phyloP scores from a whole-genome alignment of 2,329 filamentous ascomycete species.

The Epichloe aotearoae region DNA sequence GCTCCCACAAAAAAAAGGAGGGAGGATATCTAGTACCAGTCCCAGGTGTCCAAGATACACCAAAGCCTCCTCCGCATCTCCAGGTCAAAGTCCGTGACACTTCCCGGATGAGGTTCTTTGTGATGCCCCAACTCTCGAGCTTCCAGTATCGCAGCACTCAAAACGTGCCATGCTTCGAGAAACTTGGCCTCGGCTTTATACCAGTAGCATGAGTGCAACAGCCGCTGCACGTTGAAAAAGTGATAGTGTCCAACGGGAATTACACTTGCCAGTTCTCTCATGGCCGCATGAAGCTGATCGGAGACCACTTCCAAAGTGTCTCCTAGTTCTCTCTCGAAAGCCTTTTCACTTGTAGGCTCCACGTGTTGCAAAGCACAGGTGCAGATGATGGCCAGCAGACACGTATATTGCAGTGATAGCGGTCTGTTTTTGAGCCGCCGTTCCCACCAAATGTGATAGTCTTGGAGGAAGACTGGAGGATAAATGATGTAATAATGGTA shows the following conservation, averaged over 20 bases:
- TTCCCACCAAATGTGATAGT: constrained; percentile 21
- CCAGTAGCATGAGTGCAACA: constrained; percentile 20
- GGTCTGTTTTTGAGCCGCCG: constrained; percentile 8
- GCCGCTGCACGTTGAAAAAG: constrained; percentile 15
- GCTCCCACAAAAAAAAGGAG: too few species aligned
- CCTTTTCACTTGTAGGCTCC: constrained; percentile 9
- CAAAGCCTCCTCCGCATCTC: constrained; percentile 20
- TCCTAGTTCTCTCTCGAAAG: constrained; percentile 12
- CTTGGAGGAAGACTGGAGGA: constrained; percentile 15
- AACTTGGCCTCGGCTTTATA: constrained; percentile 21
- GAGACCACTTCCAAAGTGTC: constrained; percentile 10
- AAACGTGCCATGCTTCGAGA: constrained; percentile 18
- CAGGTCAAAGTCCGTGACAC: constrained; percentile 15
- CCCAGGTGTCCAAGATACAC: constrained; percentile 21
- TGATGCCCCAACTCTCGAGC: constrained; percentile 17
- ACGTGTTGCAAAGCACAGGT: constrained; percentile 18
- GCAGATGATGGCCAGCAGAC: constrained; percentile 17
- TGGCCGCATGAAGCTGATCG: constrained; percentile 13
- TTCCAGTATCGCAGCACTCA: constrained; percentile 19
- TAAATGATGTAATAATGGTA: constrained; percentile 22
- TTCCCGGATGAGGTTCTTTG: constrained; percentile 9
- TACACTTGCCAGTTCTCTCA: constrained; percentile 14
- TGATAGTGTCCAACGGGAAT: constrained; percentile 17
- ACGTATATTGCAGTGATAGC: constrained; percentile 17
- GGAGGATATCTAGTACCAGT: constrained; percentile 15